These are phyloP conservation scores for Boeremia exigua DNA, from an alignment of 2,329 filamentous ascomycete genomes.

Conservation along the genomic window DNA sequence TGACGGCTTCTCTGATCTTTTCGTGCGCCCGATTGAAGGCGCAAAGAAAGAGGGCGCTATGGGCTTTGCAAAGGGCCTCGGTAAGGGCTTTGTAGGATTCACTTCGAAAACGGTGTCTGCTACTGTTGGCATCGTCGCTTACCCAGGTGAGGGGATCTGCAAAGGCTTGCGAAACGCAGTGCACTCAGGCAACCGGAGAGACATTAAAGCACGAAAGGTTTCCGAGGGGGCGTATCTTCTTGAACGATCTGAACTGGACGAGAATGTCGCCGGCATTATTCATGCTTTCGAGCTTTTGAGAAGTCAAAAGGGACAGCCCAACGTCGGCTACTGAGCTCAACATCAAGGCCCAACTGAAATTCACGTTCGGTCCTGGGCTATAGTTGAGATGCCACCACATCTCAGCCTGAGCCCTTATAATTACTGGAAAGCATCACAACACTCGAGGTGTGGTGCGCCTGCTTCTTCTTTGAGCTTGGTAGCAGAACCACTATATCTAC, in stretches of 20 bases:
- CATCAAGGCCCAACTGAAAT: background rate
- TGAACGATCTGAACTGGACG: background rate
- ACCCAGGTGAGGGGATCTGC: conserved; percentile 24
- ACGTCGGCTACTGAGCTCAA: background rate
- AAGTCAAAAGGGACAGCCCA: background rate
- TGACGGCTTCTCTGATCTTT: conserved; percentile 42
- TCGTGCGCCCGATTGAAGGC: conserved; percentile 40
- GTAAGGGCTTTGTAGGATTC: conserved; percentile 37
- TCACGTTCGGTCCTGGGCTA: background rate
- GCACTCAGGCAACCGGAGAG: conserved; percentile 1
- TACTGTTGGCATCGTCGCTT: conserved; percentile 19
- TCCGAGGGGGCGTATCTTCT: conserved; percentile 6
- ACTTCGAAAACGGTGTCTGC: conserved; percentile 5
- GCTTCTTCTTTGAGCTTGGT: no score
- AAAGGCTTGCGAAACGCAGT: conserved; percentile 17
- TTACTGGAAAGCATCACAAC: no score
- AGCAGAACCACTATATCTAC: no score
- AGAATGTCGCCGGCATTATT: background rate
- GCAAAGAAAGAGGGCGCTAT: conserved; percentile 40
- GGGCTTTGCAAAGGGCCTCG: conserved; percentile 44
- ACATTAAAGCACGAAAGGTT: conserved; percentile 6
- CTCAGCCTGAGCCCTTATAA: no score
- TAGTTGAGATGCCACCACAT: no score
- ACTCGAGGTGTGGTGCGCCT: no score
- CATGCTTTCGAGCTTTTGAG: conserved; percentile 5